Evolutionary conservation across 73 alveolate species (phyloP).

Genomic region (Paramecium tetraurelia): DNA sequence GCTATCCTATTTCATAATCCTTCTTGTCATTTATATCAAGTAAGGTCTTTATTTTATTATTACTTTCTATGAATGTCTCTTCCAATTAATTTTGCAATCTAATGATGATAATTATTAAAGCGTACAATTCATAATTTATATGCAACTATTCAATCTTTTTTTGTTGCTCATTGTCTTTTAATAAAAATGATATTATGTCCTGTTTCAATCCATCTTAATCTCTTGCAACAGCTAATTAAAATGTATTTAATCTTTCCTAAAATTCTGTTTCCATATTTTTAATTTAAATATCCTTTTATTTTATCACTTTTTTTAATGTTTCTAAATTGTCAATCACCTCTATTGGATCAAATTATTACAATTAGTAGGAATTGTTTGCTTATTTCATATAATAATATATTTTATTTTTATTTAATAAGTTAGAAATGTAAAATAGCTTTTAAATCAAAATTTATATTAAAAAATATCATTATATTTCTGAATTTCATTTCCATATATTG

Average conservation of each 20-base stretch:
- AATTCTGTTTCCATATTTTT: constrained; percentile 26
- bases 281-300: background rate
- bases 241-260: background rate
- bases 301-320: background rate
- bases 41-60: background rate
- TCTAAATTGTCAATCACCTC: background rate
- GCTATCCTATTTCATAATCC: background rate
- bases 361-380: background rate
- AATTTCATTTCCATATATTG: too few species aligned
- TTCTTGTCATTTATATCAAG: constrained; percentile 20
- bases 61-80: background rate
- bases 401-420: background rate
- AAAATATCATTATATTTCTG: background rate
- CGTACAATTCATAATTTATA: background rate
- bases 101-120: background rate
- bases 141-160: constrained; percentile 6
- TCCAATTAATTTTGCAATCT: constrained; percentile 10
- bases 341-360: background rate
- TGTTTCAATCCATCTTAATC: constrained; percentile 30
- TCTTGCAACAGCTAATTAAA: constrained; percentile 1
- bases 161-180: background rate
- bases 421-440: background rate
- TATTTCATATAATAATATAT: background rate
- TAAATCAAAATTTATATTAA: background rate
- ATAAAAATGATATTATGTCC: background rate